Percentiles rank a stretch among this genome's conserved stretches.
phyloP scores from a whole-genome alignment of 2,329 filamentous ascomycete species.

The Atkinsonella hypoxylon region DNA sequence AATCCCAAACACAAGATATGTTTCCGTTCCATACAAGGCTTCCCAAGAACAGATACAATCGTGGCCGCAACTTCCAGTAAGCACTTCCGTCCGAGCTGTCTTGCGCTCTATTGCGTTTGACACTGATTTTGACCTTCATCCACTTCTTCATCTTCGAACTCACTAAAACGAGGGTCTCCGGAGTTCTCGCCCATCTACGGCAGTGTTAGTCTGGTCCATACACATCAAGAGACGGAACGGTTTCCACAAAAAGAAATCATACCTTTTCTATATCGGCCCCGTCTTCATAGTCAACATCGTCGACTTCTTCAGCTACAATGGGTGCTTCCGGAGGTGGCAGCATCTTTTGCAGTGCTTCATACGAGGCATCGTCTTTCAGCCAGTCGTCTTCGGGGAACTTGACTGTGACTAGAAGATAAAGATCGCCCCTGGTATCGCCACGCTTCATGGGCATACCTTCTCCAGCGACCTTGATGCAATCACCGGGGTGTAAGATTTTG shows the following conservation, averaged over 20 bases:
- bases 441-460: slow-evolving; percentile 94
- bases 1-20: slow-evolving; percentile 1
- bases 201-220: slow-evolving; percentile 13
- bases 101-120: slow-evolving; percentile 49
- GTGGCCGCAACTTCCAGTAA: not conserved
- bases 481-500: slow-evolving; percentile 69
- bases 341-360: slow-evolving; percentile 61
- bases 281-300: slow-evolving; percentile 81
- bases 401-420: slow-evolving; percentile 78
- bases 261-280: slow-evolving; percentile 73
- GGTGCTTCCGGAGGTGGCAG: slow-evolving; percentile 53
- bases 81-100: no score
- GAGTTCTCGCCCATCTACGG: slow-evolving; percentile 58
- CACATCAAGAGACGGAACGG: no score
- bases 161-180: slow-evolving; percentile 52
- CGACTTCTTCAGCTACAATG: slow-evolving; percentile 62
- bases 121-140: slow-evolving; percentile 58
- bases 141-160: slow-evolving; percentile 63
- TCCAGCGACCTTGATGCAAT: slow-evolving; percentile 73
- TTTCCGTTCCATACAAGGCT: not conserved
- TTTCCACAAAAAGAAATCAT: slow-evolving; percentile 16
- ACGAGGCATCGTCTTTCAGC: slow-evolving; percentile 58
- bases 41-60: not conserved
- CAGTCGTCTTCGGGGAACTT: slow-evolving; percentile 83
- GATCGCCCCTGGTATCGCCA: slow-evolving; percentile 70